Base-by-base conservation (phyloP, 192 early-diverging fungal genomes). In the Coemansia sp. region DNA sequence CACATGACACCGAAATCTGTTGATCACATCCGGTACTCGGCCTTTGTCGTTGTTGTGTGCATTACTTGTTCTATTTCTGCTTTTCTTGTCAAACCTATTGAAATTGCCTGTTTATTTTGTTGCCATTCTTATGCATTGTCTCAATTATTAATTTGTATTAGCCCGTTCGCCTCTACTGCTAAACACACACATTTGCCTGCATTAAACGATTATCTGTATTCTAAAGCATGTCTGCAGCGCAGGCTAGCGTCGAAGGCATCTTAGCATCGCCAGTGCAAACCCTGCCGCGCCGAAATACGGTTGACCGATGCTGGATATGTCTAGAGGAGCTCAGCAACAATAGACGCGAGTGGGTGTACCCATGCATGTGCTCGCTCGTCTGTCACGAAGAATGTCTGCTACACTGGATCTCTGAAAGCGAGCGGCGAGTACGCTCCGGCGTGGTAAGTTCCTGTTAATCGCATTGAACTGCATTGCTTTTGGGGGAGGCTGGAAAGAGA, bases 371-470 rank as follows among this genome's bases (percentile, higher is more conserved):
- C 54, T 88, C 90, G 42, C 76, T 91, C 19, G 84, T 89, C n/a
- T 86, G 86, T 59, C 90, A 91, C 60, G 89, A 91, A 61, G 85
- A 87, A 68, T 91, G 90, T 65, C 73, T 91, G 44, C 74, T 91
- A 14, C 82, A 87, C 57, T 91, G 90, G 90, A 86, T 91, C 26
- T 65, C 82, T 31, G 89, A 90, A 69, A 90, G 86, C 42, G 85
- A 89, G 59, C 55, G 62, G 21, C 75, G 63, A 20, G 66, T 61
- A 11, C 64, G 71, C 42, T 60, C 70, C 11, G 71, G 74, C 1
- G 69, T 79, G 57, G 71, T 74, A 78, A 64, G 71, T 71, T 10
- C 26, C 26, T 15, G 23, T 21, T 23, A 17, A 28, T 55, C 25
- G 15, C 17, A 12, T 12, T 8, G 15, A 54, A 28, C 26, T 38